Conservation (phyloP, 176 grass and related monocot species). For the Tuctoria greenei region DNA sequence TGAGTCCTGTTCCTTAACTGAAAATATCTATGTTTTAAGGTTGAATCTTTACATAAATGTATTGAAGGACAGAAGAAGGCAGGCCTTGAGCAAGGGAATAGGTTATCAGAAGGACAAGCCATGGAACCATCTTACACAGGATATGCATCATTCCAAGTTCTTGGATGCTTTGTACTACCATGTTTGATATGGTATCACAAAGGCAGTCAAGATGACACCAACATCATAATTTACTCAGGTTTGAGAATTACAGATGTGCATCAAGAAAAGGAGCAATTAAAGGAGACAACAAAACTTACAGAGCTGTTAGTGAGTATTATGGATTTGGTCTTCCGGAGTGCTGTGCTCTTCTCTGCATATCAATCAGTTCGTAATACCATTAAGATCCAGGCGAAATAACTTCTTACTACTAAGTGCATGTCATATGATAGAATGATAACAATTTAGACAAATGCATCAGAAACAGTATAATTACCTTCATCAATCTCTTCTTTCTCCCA, state of each 20-base stretch:
- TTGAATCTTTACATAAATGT: background rate
- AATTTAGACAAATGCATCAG: background rate
- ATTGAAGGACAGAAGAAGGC: background rate
- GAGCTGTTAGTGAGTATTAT: slow-evolving; percentile 99
- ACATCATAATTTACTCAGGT: slow-evolving; percentile 2
- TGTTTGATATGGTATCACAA: background rate
- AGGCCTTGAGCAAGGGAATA: slow-evolving; percentile 18
- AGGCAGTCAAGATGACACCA: slow-evolving; percentile 20
- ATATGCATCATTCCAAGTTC: slow-evolving; percentile 13
- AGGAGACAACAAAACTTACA: slow-evolving; percentile 49
- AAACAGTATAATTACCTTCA: slow-evolving; percentile 58
- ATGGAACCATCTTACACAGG: slow-evolving; percentile 8
- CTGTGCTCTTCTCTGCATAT: slow-evolving; percentile 77
- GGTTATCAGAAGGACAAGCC: background rate
- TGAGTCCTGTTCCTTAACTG: background rate
- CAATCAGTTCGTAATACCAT: slow-evolving; percentile 33
- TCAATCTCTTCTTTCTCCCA: slow-evolving; percentile 99
- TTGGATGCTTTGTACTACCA: slow-evolving; percentile 1
- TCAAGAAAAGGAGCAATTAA: background rate
- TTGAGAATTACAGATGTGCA: slow-evolving; percentile 2
- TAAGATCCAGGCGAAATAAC: slow-evolving; percentile 21
- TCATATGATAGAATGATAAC: slow-evolving; percentile 26
- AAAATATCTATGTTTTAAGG: slow-evolving; percentile 8
- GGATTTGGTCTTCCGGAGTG: slow-evolving; percentile 89
- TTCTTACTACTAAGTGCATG: slow-evolving; percentile 12